Percentiles rank a stretch among this genome's conserved stretches.
Evolutionary conservation across 306 rosid genomes (phyloP).

Genomic region (Cucumis melo): DNA sequence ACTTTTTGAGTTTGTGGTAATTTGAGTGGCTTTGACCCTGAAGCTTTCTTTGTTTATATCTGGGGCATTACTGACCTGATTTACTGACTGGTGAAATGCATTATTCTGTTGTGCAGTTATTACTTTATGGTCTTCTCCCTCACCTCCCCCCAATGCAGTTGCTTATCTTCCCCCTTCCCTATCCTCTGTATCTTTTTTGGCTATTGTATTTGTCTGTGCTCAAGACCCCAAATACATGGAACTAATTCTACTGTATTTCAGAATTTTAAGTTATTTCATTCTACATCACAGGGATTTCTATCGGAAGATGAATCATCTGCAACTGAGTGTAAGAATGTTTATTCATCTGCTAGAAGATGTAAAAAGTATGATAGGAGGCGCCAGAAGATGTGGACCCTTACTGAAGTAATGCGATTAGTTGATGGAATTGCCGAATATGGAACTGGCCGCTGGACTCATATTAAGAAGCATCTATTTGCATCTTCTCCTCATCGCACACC

Average conservation of each 20-base stretch:
- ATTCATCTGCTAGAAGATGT: constrained; percentile 23
- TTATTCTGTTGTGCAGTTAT: background rate
- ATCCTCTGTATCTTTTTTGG: background rate
- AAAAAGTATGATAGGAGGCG: constrained; percentile 60
- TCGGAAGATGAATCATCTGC: constrained; percentile 31
- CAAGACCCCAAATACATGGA: background rate
- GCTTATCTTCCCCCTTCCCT: background rate
- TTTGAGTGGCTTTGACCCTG: background rate
- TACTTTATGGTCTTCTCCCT: background rate
- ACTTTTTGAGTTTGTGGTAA: background rate
- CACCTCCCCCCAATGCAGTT: background rate
- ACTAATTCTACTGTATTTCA: background rate
- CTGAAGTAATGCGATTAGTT: constrained; percentile 65
- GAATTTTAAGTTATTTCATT: background rate
- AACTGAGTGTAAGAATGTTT: constrained; percentile 44
- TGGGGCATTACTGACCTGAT: background rate
- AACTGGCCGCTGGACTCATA: constrained; percentile 90
- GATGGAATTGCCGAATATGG: constrained; percentile 93
- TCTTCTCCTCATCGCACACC: constrained; percentile 75
- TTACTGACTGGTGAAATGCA: background rate
- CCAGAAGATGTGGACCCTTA: constrained; percentile 80
- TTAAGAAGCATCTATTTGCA: constrained; percentile 57
- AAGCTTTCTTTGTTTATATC: background rate
- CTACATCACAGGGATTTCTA: constrained; percentile 24
- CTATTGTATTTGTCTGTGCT: background rate